Base-by-base conservation (phyloP, 352 stramenopile genomes). In the Phytopythium chamaehyphon region DNA sequence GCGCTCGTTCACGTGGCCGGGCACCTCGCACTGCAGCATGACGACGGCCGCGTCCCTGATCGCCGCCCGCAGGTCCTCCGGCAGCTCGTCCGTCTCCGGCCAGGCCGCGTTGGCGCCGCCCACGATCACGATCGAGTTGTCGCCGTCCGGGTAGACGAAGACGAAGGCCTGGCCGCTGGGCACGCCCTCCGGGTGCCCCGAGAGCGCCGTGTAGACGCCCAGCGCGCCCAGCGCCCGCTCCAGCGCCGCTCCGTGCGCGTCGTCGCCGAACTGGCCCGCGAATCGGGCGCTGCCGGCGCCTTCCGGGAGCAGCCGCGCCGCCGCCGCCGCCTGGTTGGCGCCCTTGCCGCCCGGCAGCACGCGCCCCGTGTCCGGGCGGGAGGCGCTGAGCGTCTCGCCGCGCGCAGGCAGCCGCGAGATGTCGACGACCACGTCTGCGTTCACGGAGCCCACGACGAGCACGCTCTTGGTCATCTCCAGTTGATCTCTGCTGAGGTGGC, bases 41-140 rank as follows among this genome's bases (percentile, higher is more conserved):
- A 93, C 72, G 43, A 91, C 73, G 2, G 68, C 66, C 0, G 83
- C 77, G 16, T 48, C 56, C 21, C 73, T 64, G 49, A 94, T 74
- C 7, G 75, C 73, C 9, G 71, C 45, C 7, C 68, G 57, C 6
- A 88, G 46, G 14, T 39, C 39, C 1, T 23, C 38, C 0, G 79
- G 58, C 3, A 93, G 59, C 19, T 59, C 18, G 4, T 23, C n/a
- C 1, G 6, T 26, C 0, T 66, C 24, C 0, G 76, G 69, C 83
- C 83, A 94, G 38, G 71, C 65, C 16, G 59, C 59, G 36, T 94
- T 94, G 19, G 83, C 83, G 18, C 83, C 83, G 8, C 78, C 78
- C 5, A 94, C 77, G 37, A 94, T 86, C 18, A 94, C 72, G 51
- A 94, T 94, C 26, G 81, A 89, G 53, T 94, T 94, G 51, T 91